phyloP scores from a whole-genome alignment of 805 yeast genomes.

The Ogataea methylovora region DNA sequence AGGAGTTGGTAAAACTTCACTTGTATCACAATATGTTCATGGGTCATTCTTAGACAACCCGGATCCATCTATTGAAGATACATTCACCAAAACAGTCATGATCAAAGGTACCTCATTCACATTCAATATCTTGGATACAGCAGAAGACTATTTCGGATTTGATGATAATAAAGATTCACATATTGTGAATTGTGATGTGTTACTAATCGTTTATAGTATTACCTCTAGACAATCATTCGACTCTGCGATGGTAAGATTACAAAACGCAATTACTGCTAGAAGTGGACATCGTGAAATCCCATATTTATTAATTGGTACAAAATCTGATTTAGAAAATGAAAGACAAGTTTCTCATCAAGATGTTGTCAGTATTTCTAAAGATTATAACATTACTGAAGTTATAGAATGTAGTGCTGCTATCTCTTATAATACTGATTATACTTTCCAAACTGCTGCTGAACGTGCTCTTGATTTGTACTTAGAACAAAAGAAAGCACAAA shows the following conservation, averaged over 20 bases:
- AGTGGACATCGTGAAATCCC: conserved; percentile 12
- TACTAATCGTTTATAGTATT: conserved; percentile 42
- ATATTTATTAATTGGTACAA: conserved; percentile 61
- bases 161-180: conserved; percentile 8
- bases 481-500: too few relatives aligned
- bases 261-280: too few relatives aligned
- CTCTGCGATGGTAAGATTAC: conserved; percentile 22
- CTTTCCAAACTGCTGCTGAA: conserved; percentile 38
- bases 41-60: conserved; percentile 13
- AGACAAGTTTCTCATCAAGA: conserved; percentile 58
- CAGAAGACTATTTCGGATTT: conserved; percentile 64
- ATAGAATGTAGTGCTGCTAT: conserved; percentile 79
- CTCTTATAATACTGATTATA: conserved; percentile 71
- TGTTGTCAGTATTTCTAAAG: conserved; percentile 15
- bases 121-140: conserved; percentile 69
- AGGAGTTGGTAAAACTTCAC: conserved; percentile 25
- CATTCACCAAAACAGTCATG: conserved; percentile 12
- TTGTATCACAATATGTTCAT: conserved; percentile 17
- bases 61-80: conserved; percentile 22
- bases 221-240: conserved; percentile 42
- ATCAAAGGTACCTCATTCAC: conserved; percentile 28
- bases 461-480: conserved; percentile 3
- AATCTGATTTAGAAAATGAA: conserved; percentile 66
- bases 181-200: conserved; percentile 34
- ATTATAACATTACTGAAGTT: conserved; percentile 25